Evolutionary conservation across 2,329 filamentous ascomycete species (phyloP), one percentile per base, ranked within the genome.

Genomic region (Colletotrichum sp.): DNA sequence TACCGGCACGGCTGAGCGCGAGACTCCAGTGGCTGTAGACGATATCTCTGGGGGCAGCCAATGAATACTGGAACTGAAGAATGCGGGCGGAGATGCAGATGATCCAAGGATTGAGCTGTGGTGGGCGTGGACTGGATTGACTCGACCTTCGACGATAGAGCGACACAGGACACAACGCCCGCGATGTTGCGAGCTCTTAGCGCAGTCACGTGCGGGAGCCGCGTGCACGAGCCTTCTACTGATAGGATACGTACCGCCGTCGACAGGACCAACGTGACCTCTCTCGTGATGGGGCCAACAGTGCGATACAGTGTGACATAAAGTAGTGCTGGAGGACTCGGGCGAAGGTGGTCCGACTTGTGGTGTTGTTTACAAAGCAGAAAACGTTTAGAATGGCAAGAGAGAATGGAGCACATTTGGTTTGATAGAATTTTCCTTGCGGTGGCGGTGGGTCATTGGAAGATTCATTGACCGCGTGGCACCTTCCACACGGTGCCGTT

Each of bases 41-140:
- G 75, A 81, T 83, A 83, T 81, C 79, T 82, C 81, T 84, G 80
- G 80, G 43, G 82, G 80, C 76, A 80, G 78, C 81, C 83, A 85
- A 86, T 82, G 81, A 79, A 85, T 86, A 85, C 82, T 85, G 82
- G 77, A 76, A 81, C 81, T 82, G 82, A 85, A 83, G 79, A 82
- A 83, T 82, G 81, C 82, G 81, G 80, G 81, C 78, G 80, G 81
- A 83, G 84, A 84, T 83, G 77, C 69, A 72, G 75, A 73, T 77
- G 77, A 77, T 78, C 75, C 72, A 78, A 76, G 76, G 72, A 69
- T 66, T 75, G 75, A 67, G 76, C 59, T 64, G 72, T 71, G 66
- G 77, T 43, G 69, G 72, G 71, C 65, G 68, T 65, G 66, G 43
- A 21, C 52, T 52, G 61, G 10, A 70, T 76, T 76, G 75, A 75